Evolutionary conservation across 441 rosid species (phyloP).

Genomic region (Capsella rubella): DNA sequence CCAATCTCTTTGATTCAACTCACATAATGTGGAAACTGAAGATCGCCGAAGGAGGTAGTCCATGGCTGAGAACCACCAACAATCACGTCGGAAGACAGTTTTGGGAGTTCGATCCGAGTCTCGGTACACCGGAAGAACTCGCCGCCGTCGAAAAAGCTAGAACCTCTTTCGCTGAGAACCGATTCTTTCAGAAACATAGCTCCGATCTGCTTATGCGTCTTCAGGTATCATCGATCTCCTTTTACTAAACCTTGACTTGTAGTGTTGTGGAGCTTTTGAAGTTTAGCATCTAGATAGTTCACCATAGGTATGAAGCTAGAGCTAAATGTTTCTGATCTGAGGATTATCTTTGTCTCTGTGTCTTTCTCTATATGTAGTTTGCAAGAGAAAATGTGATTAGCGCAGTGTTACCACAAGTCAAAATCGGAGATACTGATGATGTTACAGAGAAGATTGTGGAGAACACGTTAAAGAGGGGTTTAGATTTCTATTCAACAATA

Average conservation of each 20-base stretch:
- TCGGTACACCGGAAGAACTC: slow-evolving; percentile 69
- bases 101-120: slow-evolving; percentile 83
- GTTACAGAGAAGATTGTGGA: slow-evolving; percentile 56
- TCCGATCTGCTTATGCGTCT: slow-evolving; percentile 82
- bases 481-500: slow-evolving; percentile 69
- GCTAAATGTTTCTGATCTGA: neutral
- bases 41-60: slow-evolving; percentile 75
- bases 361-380: slow-evolving; percentile 52
- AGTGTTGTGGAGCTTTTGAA: no score
- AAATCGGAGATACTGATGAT: slow-evolving; percentile 57
- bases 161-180: slow-evolving; percentile 50
- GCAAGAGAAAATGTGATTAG: slow-evolving; percentile 57
- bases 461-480: slow-evolving; percentile 62
- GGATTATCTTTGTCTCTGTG: neutral
- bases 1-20: neutral
- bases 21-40: slow-evolving; percentile 74
- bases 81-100: slow-evolving; percentile 72
- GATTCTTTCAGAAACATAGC: slow-evolving; percentile 69
- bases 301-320: no score
- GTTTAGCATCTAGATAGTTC: no score
- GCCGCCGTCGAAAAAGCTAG: slow-evolving; percentile 64
- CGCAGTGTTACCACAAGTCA: slow-evolving; percentile 57
- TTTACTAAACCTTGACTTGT: no score
- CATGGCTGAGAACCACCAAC: slow-evolving; percentile 73
- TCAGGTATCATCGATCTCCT: slow-evolving; percentile 50